phyloP scores from a whole-genome alignment of 2,329 filamentous ascomycete species.

The Blastomyces parvus region DNA sequence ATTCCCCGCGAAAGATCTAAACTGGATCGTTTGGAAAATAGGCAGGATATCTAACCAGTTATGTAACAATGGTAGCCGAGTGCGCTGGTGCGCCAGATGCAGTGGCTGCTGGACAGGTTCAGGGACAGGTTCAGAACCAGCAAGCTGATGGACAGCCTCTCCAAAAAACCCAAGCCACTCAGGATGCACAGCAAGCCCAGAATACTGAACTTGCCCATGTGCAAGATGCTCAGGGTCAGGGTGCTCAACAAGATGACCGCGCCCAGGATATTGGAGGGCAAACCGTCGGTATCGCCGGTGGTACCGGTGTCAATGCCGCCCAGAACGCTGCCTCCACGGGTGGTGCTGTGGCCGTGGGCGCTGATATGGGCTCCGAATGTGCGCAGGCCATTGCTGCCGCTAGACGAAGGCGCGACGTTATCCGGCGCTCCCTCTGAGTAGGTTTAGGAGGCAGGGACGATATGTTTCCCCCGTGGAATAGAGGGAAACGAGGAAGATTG shows the following conservation, averaged over 20 bases:
- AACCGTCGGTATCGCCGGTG: neutral
- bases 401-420: neutral
- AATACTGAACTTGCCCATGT: neutral
- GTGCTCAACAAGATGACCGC: neutral
- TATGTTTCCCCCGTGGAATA: neutral
- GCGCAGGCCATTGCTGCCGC: neutral
- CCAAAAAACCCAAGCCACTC: neutral
- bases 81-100: neutral
- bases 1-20: neutral
- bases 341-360: neutral
- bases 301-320: neutral
- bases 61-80: neutral
- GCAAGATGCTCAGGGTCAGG: neutral
- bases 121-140: neutral
- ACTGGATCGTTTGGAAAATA: neutral
- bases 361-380: neutral
- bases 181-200: neutral
- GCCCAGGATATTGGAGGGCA: neutral
- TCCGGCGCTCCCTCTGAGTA: neutral
- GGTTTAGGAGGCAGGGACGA: neutral
- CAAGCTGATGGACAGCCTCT: neutral
- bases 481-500: neutral
- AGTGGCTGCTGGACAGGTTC: neutral
- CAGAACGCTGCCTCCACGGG: neutral
- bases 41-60: neutral